Conservation (phyloP, 495 filamentous ascomycete genomes). For the Tirmania nivea region DNA sequence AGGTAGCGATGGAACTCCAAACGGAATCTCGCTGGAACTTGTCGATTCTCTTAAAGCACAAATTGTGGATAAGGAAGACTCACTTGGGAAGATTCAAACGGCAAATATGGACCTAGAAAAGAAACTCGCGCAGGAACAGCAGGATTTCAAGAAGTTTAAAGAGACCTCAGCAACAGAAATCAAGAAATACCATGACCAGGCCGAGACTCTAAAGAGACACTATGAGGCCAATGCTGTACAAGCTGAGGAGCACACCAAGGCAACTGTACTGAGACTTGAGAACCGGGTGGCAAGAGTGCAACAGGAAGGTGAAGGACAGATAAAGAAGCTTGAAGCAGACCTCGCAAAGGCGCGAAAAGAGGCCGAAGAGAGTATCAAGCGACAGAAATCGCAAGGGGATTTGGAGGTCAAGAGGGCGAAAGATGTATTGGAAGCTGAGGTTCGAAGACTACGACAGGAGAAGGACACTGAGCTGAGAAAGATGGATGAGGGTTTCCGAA, state of each 20-base stretch:
- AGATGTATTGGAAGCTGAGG: not conserved
- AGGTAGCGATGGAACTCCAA: slow-evolving; percentile 40
- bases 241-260: not conserved
- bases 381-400: not conserved
- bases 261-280: not conserved
- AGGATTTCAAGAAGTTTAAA: not conserved
- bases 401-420: not conserved
- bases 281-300: not conserved
- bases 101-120: slow-evolving; percentile 43
- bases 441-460: not conserved
- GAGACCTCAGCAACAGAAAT: not conserved
- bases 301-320: not conserved
- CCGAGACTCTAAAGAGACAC: not conserved
- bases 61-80: slow-evolving; percentile 46
- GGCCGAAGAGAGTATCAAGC: not conserved
- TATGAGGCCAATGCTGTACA: not conserved
- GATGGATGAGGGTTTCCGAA: not conserved
- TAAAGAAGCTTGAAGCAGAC: not conserved
- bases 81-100: slow-evolving; percentile 44
- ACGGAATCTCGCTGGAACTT: slow-evolving; percentile 61
- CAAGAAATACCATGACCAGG: not conserved
- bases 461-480: not conserved
- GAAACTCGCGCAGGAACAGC: slow-evolving; percentile 37
- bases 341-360: not conserved
- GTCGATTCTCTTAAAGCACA: slow-evolving; percentile 65